Conservation (phyloP, 192 early-diverging fungal species). For the Chytriomyces sp. region DNA sequence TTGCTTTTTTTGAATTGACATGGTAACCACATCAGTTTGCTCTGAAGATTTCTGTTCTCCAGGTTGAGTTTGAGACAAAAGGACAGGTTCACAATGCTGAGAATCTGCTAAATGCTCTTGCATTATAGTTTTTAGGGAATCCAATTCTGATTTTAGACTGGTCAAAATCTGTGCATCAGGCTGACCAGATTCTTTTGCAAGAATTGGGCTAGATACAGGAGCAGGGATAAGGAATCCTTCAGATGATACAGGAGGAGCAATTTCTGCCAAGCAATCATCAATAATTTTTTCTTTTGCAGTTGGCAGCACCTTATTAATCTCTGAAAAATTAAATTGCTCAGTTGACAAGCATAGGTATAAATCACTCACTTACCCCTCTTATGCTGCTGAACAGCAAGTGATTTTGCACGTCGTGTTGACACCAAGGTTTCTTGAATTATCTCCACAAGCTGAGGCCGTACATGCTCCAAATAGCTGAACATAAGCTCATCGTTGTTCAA, state of each 20-base stretch:
- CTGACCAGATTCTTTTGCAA: neutral
- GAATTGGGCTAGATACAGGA: too few relatives aligned
- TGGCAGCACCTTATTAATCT: neutral
- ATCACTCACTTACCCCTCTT: neutral
- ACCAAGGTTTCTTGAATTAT: constrained; percentile 29
- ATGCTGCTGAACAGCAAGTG: constrained; percentile 15
- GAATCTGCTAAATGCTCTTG: neutral
- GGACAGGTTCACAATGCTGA: too few relatives aligned
- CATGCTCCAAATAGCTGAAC: constrained; percentile 29
- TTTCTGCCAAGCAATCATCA: too few relatives aligned
- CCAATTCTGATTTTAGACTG: neutral
- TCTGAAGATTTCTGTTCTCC: too few relatives aligned
- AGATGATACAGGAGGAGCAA: neutral
- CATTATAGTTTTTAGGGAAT: neutral
- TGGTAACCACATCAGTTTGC: too few relatives aligned
- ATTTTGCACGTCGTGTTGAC: neutral
- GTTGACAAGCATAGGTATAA: neutral
- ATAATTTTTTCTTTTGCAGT: too few relatives aligned
- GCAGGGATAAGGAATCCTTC: too few relatives aligned
- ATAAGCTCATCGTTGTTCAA: constrained; percentile 38
- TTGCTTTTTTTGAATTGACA: too few relatives aligned
- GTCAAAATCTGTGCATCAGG: neutral
- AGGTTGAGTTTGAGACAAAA: too few relatives aligned
- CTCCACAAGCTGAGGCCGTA: constrained; percentile 30
- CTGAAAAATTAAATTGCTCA: neutral